Evolutionary conservation across 2,329 filamentous ascomycete species (phyloP), one percentile per base, ranked within the genome.

Genomic region (Botrytis squamosa): DNA sequence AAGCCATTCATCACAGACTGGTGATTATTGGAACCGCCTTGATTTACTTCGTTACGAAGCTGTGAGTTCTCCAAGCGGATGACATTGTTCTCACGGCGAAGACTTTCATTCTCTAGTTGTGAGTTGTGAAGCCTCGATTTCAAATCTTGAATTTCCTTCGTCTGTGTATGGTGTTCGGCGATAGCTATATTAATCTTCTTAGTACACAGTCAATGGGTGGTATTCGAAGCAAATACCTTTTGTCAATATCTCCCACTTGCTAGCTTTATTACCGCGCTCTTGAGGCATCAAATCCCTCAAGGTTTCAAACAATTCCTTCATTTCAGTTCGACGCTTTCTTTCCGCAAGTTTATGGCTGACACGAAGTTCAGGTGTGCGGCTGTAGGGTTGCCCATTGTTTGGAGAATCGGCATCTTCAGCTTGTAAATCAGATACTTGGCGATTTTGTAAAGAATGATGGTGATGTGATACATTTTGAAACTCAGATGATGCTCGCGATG

Each of bases 161-260:
- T 18, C 88, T 88, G 87, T 64, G 87, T 85, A 77, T 89, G 86
- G 76, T 91, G 88, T 77, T 91, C 89, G 36, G 86, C 84, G 74
- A 91, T 91, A 29, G 89, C 89, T 90, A 75, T 49, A n/a, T 25
- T 42, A 40, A 77, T 49, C 7, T 29, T 52, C 46, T 79, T 71
- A 79, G 76, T 52, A 74, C 38, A 59, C 55, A 59, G 46, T 44
- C 16, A 62, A 33, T n/a, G 12, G 5, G 20, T 33, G 42, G 33
- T 67, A 6, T 49, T 52, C 52, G 60, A 46, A 33, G 55, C 71
- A 81, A 87, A 75, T 84, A 95, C 93, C 92, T 85, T 95, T 95
- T 4, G 92, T 94, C 25, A 97, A 81, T 67, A 95, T 94, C 79
- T 97, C 93, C 93, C 93, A 97, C 79, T 97, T 97, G 77, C 92